These are phyloP conservation scores for Aspergillus heteromorphus DNA, from an alignment of 495 filamentous ascomycete species.

Conservation along the genomic window DNA sequence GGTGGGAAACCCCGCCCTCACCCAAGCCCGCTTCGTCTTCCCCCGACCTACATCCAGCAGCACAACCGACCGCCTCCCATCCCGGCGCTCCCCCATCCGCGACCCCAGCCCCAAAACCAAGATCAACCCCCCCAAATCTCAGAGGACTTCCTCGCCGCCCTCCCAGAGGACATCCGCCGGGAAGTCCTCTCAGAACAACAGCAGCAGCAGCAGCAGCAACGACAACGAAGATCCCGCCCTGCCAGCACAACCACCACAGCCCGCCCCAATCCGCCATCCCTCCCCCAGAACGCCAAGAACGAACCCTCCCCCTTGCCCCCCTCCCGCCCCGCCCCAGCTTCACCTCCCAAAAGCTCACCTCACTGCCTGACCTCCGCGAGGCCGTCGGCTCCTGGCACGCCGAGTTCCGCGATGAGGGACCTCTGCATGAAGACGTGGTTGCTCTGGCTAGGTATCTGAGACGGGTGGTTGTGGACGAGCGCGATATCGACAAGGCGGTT, in stretches of 20 bases:
- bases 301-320: slow-evolving; percentile 45
- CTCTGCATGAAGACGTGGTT: slow-evolving; percentile 70
- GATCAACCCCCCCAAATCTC: slow-evolving; percentile 53
- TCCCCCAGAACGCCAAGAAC: slow-evolving; percentile 29
- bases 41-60: slow-evolving; percentile 22
- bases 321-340: slow-evolving; percentile 56
- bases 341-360: slow-evolving; percentile 54
- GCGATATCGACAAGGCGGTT: slow-evolving; percentile 68
- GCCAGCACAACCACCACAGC: too few species aligned
- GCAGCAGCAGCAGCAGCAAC: too few species aligned
- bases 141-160: slow-evolving; percentile 67
- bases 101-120: slow-evolving; percentile 4
- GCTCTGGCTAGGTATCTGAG: slow-evolving; percentile 63
- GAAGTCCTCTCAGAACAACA: slow-evolving; percentile 73
- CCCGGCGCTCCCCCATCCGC: too few species aligned
- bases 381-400: slow-evolving; percentile 63
- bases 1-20: slow-evolving; percentile 41
- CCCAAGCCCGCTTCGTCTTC: slow-evolving; percentile 61
- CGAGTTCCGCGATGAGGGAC: slow-evolving; percentile 61
- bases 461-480: slow-evolving; percentile 65
- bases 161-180: slow-evolving; percentile 72
- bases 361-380: slow-evolving; percentile 50
- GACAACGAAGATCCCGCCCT: slow-evolving; percentile 45
- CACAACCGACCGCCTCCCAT: too few species aligned
- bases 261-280: neutral